Percentiles rank a stretch among this genome's conserved stretches.
Conservation (phyloP, 139 green algal genomes). For the Diplosphaera chodatii region DNA sequence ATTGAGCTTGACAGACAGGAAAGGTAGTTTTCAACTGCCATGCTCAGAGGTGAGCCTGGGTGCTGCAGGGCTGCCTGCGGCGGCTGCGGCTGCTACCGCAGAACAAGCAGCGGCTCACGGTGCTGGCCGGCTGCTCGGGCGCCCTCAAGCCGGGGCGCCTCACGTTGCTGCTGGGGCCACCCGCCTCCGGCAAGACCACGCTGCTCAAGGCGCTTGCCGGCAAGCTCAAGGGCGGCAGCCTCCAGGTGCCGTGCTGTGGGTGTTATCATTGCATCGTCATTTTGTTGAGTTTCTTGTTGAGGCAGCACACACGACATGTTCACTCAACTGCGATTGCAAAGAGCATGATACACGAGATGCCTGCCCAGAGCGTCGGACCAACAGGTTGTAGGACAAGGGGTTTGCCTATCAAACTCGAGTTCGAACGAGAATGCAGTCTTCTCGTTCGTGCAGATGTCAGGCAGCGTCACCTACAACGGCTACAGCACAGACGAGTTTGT, state of each 20-base stretch:
- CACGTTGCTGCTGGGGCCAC: slow-evolving; percentile 52
- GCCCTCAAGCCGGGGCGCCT: slow-evolving; percentile 17
- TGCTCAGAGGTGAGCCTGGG: background rate
- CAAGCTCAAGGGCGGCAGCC: slow-evolving; percentile 8
- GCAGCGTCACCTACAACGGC: slow-evolving; percentile 57
- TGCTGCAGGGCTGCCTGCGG: background rate
- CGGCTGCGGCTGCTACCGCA: background rate
- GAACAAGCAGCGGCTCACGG: slow-evolving; percentile 1
- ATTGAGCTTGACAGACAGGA: no score
- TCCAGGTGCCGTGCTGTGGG: no score
- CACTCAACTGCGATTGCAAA: no score
- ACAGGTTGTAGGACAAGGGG: no score
- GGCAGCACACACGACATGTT: no score
- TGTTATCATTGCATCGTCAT: no score
- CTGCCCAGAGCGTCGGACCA: no score
- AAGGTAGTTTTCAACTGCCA: background rate
- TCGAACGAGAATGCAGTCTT: no score
- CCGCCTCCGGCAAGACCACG: slow-evolving; percentile 37
- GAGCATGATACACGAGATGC: no score
- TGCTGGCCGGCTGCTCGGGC: background rate
- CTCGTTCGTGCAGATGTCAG: background rate
- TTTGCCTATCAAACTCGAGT: no score
- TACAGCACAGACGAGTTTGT: slow-evolving; percentile 41
- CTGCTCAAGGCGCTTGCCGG: slow-evolving; percentile 41
- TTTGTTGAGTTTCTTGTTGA: no score